These are phyloP conservation scores for Penicillium maclennaniae DNA, from an alignment of 495 filamentous ascomycete species.

Conservation along the genomic window DNA sequence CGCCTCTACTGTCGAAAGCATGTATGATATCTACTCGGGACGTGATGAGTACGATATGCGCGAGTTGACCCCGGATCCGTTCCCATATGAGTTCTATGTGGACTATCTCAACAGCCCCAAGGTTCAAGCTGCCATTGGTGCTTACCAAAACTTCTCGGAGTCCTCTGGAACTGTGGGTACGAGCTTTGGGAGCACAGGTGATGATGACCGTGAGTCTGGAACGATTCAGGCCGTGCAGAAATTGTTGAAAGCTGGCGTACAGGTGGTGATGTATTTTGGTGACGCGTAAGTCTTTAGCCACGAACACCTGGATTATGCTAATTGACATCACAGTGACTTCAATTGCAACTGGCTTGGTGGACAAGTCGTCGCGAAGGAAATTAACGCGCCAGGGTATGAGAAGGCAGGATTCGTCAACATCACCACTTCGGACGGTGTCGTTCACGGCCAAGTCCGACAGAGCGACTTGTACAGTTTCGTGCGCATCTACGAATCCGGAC, in stretches of 20 bases:
- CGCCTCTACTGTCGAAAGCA: constrained; percentile 46
- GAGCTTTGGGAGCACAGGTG: constrained; percentile 53
- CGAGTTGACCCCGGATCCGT: constrained; percentile 54
- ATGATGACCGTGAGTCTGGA: constrained; percentile 50
- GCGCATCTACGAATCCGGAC: constrained; percentile 66
- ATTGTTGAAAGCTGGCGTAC: constrained; percentile 49
- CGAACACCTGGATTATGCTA: background rate
- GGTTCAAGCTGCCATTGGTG: constrained; percentile 57
- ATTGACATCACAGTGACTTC: constrained; percentile 41
- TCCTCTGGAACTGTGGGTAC: constrained; percentile 41
- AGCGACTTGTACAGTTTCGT: constrained; percentile 66
- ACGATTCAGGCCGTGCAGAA: constrained; percentile 48
- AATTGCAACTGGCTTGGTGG: constrained; percentile 60
- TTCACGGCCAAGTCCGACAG: constrained; percentile 64
- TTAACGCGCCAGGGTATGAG: constrained; percentile 44
- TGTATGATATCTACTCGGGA: constrained; percentile 49
- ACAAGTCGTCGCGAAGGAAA: constrained; percentile 46
- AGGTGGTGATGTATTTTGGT: constrained; percentile 54
- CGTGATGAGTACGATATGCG: constrained; percentile 62
- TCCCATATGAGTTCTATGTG: constrained; percentile 55
- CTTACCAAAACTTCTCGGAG: constrained; percentile 53
- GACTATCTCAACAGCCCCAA: constrained; percentile 55
- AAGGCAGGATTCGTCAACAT: constrained; percentile 53
- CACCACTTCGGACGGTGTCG: constrained; percentile 50
- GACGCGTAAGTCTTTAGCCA: constrained; percentile 40